Conservation (phyloP, 2,329 filamentous ascomycete species). For the Claviceps africana region DNA sequence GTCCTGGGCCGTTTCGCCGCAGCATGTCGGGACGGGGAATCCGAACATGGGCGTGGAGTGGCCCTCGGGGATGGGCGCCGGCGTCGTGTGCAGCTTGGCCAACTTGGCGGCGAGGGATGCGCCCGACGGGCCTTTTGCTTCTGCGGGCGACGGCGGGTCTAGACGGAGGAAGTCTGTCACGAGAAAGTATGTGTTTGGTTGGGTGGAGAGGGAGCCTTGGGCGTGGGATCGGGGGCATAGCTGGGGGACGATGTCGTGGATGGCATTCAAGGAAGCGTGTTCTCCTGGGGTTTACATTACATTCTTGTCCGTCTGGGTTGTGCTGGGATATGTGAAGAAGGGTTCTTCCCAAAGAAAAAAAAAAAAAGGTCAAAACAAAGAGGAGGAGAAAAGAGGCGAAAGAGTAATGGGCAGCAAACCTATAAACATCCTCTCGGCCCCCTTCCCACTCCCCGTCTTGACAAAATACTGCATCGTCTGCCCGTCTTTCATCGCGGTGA, state of each 20-base stretch:
- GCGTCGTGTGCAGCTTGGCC: slow-evolving; percentile 62
- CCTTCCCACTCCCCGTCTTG: slow-evolving; percentile 50
- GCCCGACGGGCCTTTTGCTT: slow-evolving; percentile 29
- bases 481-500: slow-evolving; percentile 32
- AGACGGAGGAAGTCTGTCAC: slow-evolving; percentile 62
- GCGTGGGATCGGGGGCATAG: slow-evolving; percentile 67
- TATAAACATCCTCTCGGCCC: slow-evolving; percentile 54
- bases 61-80: slow-evolving; percentile 50
- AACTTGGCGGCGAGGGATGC: slow-evolving; percentile 59
- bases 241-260: slow-evolving; percentile 55
- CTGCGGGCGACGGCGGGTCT: slow-evolving; percentile 37
- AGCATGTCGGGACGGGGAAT: slow-evolving; percentile 75
- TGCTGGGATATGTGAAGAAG: no score
- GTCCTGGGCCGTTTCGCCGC: slow-evolving; percentile 69
- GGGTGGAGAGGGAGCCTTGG: slow-evolving; percentile 46
- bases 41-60: slow-evolving; percentile 55
- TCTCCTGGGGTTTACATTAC: slow-evolving; percentile 41
- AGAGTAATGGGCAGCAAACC: slow-evolving; percentile 24
- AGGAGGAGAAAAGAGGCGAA: background rate
- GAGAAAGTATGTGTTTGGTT: slow-evolving; percentile 37
- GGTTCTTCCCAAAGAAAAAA: background rate
- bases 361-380: background rate
- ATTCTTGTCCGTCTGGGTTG: no score
- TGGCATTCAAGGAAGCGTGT: slow-evolving; percentile 69
- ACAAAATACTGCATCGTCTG: slow-evolving; percentile 49